Evolutionary conservation across 495 filamentous ascomycete genomes (phyloP), one percentile per base, ranked within the genome.

Genomic region (Pseudoneurospora amorphoporcata): DNA sequence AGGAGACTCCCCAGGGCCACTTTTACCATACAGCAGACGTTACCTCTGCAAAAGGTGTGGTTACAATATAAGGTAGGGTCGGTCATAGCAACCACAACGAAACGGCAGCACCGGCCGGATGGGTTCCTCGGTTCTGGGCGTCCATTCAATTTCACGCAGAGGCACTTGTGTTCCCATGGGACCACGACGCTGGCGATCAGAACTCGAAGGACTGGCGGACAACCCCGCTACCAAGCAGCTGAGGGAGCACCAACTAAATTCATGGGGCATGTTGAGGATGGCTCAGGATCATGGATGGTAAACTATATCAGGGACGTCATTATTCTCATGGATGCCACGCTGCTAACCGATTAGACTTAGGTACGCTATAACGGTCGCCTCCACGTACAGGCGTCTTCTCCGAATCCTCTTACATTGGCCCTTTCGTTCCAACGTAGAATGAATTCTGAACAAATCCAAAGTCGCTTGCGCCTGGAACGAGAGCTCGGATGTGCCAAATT

Each of bases 11-110:
- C 29, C 53, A 65, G 53, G 29, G 29, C 23, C 12, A 65, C 14
- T 65, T 65, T 37, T 35, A 12, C 53, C 29, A 65, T 65, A 65
- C 53, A 65, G 23, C 53, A 65, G 53, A 65, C 29, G 29, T 65
- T 35, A 65, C 53, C 53, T 65, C 14, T 35, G 17, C 29, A 65
- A 35, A 65, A 35, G 68, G 70, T 74, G 73, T 75, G 77, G 78
- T 79, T 80, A 72, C 78, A 79, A 76, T 79, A 75, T 76, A 58
- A 72, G 75, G 58, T 71, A 58, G 74, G 75, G 58, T 71, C 69
- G 42, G 73, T 42, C 70, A 65, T 72, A 41, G 14, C 53, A 65
- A 65, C 53, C 53, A 43, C 68, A 68, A 45, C 70, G 38, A 74
- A 71, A 71, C 61, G 42, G 47, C 73, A 72, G 71, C 69, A 69